A percentile compares a stretch with the other conserved stretches of the same genome.
phyloP scores from a whole-genome alignment of 148 eudicot genomes.

The Spergularia marina region DNA sequence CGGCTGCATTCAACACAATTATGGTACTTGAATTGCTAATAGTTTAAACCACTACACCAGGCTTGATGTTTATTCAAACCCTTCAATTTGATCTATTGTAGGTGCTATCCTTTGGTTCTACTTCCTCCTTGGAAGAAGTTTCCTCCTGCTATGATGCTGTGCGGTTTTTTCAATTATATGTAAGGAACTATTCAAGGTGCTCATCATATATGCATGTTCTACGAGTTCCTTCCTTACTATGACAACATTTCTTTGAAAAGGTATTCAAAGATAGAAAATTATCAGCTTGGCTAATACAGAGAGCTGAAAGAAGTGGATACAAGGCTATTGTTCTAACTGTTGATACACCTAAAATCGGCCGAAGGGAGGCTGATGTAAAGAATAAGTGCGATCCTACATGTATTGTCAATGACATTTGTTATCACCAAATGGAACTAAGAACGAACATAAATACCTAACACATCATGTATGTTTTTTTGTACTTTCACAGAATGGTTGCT shows the following conservation, averaged over 20 bases:
- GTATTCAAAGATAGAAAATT: constrained; percentile 60
- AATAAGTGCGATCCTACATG: constrained; percentile 52
- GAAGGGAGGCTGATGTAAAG: constrained; percentile 75
- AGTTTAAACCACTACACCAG: neutral
- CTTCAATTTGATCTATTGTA: constrained; percentile 25
- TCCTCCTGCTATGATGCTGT: constrained; percentile 69
- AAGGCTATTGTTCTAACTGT: constrained; percentile 74
- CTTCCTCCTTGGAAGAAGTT: constrained; percentile 70
- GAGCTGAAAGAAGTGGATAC: constrained; percentile 77
- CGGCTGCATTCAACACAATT: constrained; percentile 61
- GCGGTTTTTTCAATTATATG: constrained; percentile 80
- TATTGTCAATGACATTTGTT: neutral
- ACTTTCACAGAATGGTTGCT: constrained; percentile 57
- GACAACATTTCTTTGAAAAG: constrained; percentile 29
- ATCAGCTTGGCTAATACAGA: constrained; percentile 50
- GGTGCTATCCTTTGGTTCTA: constrained; percentile 61
- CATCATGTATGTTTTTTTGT: neutral
- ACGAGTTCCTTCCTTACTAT: neutral
- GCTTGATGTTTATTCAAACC: neutral
- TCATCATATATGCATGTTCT: constrained; percentile 2
- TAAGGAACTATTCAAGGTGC: constrained; percentile 21
- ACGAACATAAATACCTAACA: neutral
- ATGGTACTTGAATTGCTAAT: constrained; percentile 37
- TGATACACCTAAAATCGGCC: constrained; percentile 76
- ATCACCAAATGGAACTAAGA: neutral